Conservation (phyloP, 306 rosid species). For the Citrullus mucosospermus region DNA sequence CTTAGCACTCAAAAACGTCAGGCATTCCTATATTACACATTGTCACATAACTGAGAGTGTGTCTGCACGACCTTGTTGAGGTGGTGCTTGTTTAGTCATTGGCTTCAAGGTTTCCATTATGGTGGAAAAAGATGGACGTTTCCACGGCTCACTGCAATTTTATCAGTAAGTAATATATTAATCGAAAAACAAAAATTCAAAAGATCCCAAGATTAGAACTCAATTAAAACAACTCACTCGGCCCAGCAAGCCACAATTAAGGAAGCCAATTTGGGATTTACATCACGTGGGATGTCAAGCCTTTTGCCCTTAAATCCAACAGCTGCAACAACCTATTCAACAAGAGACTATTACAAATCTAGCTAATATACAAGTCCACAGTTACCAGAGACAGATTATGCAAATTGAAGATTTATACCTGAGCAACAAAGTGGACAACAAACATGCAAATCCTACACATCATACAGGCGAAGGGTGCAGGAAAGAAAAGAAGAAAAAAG, state of each 20-base stretch:
- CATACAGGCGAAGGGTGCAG: background rate
- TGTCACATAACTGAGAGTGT: slow-evolving; percentile 42
- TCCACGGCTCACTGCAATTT: slow-evolving; percentile 85
- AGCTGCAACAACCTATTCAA: slow-evolving; percentile 81
- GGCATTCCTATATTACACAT: slow-evolving; percentile 11
- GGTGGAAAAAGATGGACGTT: slow-evolving; percentile 78
- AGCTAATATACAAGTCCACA: background rate
- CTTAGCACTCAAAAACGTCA: slow-evolving; percentile 40
- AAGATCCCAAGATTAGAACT: background rate
- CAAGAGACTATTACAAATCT: slow-evolving; percentile 1
- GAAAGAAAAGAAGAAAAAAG: background rate
- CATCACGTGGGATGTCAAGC: slow-evolving; percentile 77
- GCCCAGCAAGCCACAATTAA: slow-evolving; percentile 95
- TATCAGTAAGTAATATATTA: background rate
- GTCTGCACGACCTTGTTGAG: slow-evolving; percentile 57
- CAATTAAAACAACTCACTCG: slow-evolving; percentile 40
- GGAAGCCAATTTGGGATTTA: slow-evolving; percentile 69
- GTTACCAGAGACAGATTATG: background rate
- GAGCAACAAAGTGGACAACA: background rate
- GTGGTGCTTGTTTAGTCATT: slow-evolving; percentile 57
- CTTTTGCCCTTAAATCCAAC: slow-evolving; percentile 84
- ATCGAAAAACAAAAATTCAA: background rate
- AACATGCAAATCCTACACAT: background rate
- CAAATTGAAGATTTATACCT: background rate
- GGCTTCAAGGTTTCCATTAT: slow-evolving; percentile 84